Conservation (phyloP, 169 alveolate species). For the Plasmodium chabaudi region DNA sequence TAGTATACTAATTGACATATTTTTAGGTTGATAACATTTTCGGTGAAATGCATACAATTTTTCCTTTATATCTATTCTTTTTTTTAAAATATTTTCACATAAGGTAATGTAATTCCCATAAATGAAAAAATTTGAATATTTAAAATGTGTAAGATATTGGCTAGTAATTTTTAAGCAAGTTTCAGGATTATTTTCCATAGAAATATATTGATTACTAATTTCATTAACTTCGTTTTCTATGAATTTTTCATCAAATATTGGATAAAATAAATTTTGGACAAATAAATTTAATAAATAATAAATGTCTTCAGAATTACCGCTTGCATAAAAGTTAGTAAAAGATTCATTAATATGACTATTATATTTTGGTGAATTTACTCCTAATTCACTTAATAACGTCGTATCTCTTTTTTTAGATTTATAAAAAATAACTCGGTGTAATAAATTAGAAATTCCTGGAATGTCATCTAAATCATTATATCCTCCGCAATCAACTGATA, state of each 20-base stretch:
- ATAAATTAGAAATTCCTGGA: conserved; percentile 74
- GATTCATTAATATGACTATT: conserved; percentile 51
- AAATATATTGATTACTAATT: conserved; percentile 49
- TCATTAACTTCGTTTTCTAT: conserved; percentile 63
- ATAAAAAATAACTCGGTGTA: conserved; percentile 54
- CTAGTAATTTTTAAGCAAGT: conserved; percentile 50
- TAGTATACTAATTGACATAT: conserved; percentile 65
- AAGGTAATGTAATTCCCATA: conserved; percentile 70
- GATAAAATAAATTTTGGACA: conserved; percentile 72
- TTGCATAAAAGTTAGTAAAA: conserved; percentile 49
- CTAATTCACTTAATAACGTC: conserved; percentile 67
- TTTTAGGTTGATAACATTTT: conserved; percentile 73
- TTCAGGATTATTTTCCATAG: conserved; percentile 59
- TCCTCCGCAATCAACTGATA: conserved; percentile 73
- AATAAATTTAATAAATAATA: conserved; percentile 62
- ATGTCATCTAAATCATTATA: conserved; percentile 69
- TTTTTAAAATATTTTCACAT: conserved; percentile 67
- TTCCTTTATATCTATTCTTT: conserved; percentile 49
- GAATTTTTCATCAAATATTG: conserved; percentile 55
- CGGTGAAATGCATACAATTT: conserved; percentile 42
- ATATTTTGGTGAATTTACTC: conserved; percentile 48
- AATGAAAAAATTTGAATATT: conserved; percentile 60
- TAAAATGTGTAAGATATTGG: conserved; percentile 56
- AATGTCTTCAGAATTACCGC: conserved; percentile 52
- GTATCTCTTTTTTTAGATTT: conserved; percentile 75